Percentiles rank a stretch among this genome's conserved stretches.
phyloP scores from a whole-genome alignment of 2,329 filamentous ascomycete genomes.

The Calonectria hawksworthii region DNA sequence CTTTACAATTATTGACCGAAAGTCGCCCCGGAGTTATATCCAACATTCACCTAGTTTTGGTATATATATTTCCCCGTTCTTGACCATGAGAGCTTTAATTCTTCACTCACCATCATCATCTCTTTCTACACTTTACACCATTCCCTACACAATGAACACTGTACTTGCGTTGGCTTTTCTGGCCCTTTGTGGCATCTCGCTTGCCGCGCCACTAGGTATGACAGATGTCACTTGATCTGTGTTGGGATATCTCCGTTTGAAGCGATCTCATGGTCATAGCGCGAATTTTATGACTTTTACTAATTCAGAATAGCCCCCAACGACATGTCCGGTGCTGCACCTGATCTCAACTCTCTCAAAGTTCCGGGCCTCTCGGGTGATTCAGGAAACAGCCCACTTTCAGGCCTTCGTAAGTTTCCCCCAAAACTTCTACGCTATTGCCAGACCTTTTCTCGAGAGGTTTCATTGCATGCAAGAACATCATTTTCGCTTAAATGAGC shows the following conservation, averaged over 20 bases:
- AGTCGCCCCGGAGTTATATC: neutral
- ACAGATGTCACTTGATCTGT: neutral
- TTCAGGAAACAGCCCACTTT: neutral
- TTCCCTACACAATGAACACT: neutral
- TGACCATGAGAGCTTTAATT: neutral
- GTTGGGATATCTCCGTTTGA: neutral
- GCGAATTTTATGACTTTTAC: neutral
- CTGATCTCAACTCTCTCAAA: no score
- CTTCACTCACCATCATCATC: neutral
- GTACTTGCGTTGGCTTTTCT: neutral
- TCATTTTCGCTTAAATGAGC: neutral
- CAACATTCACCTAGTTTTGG: neutral
- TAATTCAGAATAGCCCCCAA: neutral
- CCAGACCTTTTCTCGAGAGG: neutral
- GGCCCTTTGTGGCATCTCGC: neutral
- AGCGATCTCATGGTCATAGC: neutral
- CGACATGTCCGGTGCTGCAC: no score
- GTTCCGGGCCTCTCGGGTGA: no score
- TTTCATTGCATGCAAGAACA: neutral
- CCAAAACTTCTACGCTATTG: neutral
- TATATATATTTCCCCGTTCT: neutral
- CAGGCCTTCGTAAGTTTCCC: neutral
- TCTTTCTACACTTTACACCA: neutral
- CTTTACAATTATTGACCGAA: neutral
- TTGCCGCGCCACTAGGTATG: neutral